Base-by-base conservation (phyloP, 305 asterid species). In the Solanum hybrid region DNA sequence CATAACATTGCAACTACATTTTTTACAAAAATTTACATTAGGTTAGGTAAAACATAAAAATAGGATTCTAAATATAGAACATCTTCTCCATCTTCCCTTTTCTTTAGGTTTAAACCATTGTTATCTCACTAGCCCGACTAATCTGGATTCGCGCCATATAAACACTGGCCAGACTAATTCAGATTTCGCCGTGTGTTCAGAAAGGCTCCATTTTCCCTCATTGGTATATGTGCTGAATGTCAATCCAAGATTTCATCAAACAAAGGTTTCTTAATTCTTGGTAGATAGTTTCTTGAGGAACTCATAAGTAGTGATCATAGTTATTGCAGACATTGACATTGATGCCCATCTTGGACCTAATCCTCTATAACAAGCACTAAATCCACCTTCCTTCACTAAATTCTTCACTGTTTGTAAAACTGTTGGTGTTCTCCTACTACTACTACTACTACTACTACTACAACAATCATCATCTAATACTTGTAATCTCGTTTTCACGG, bases 251-350 rank as follows among this genome's bases (percentile, higher is more conserved):
- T 85, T 90, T 93, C 91, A 90, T 69, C 90, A 89, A 88, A 90
- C 92, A 92, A 84, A 92, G 89, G 88, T 82, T 72, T 94, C 97
- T 88, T 93, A 96, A 90, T 89, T 94, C 93, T 97, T 97, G 22
- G 99, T 88, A 1, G 99, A 97, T 34, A 97, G 90, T 90, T 97
- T 88, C 93, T 97, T 97, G 89, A 97, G 95, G 78, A 95, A 96
- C 97, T 97, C 99, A 27, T 97, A 97, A 15, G 99, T 97, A 7
- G 99, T 97, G 93, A 97, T 95, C 99, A 97, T 97, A 36, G 98
- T 96, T 10, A 95, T 94, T 0, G 99, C 99, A 72, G 99, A 96
- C 98, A 96, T 79, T 0, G 99, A 95, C 99, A 97, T 96, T 10
- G 98, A 97, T 78, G 96, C 98, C 99, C 98, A 97, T 90, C 99